Conservation (phyloP, 192 early-diverging fungal genomes). For the Podila verticillata region DNA sequence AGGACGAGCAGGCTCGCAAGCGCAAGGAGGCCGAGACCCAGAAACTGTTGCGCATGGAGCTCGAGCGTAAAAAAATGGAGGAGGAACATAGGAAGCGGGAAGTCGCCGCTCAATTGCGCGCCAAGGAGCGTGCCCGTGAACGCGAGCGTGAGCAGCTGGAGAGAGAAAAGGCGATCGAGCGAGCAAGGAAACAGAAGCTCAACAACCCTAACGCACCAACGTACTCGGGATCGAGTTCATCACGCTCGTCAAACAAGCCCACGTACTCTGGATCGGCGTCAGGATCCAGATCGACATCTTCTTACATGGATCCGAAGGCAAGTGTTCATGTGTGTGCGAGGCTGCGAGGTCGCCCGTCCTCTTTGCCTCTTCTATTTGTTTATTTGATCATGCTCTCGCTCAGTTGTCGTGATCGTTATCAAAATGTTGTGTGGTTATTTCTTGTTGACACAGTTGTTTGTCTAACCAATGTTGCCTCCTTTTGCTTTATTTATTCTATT, state of each 20-base stretch:
- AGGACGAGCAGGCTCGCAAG: slow-evolving; percentile 24
- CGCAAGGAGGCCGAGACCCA: slow-evolving; percentile 38
- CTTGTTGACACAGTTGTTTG: no score
- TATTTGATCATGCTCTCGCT: no score
- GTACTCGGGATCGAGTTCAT: slow-evolving; percentile 23
- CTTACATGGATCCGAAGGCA: slow-evolving; percentile 26
- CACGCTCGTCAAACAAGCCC: neutral
- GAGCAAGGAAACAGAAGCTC: slow-evolving; percentile 13
- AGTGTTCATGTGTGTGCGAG: neutral
- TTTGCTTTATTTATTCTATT: no score
- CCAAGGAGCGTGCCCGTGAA: slow-evolving; percentile 42
- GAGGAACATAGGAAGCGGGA: slow-evolving; percentile 33
- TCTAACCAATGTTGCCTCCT: neutral
- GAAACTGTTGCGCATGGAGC: slow-evolving; percentile 22
- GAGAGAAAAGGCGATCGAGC: slow-evolving; percentile 27
- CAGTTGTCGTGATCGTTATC: no score
- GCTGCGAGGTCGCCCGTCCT: neutral
- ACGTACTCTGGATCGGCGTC: slow-evolving; percentile 23
- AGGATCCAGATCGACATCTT: slow-evolving; percentile 1
- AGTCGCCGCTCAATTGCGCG: slow-evolving; percentile 19
- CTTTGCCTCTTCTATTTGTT: neutral
- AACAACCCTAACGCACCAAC: slow-evolving; percentile 28
- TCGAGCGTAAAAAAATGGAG: slow-evolving; percentile 33
- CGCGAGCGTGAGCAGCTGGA: slow-evolving; percentile 25
- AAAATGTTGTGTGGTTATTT: neutral